Percentiles rank a stretch among this genome's conserved stretches.
These are phyloP conservation scores for Blastobotrys parvus DNA, from an alignment of 805 yeast genomes.

Conservation along the genomic window DNA sequence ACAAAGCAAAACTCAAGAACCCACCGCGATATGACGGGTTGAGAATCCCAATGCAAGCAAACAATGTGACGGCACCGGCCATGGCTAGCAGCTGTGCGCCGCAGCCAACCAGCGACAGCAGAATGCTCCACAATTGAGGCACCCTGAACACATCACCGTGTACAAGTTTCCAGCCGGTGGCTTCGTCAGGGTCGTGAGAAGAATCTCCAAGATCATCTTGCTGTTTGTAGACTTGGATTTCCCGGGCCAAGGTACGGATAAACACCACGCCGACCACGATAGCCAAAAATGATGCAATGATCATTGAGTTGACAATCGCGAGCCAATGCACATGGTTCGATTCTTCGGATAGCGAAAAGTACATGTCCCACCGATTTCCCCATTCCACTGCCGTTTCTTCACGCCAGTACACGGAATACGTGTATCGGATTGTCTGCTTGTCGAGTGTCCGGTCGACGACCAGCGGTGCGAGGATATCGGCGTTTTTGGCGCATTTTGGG, in stretches of 20 bases:
- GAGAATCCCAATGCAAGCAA: slow-evolving; percentile 46
- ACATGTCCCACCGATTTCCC: slow-evolving; percentile 66
- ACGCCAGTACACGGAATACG: slow-evolving; percentile 84
- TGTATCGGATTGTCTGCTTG: slow-evolving; percentile 48
- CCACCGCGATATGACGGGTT: slow-evolving; percentile 65
- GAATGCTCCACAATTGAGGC: slow-evolving; percentile 40
- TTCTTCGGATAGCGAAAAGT: slow-evolving; percentile 44
- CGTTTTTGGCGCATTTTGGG: slow-evolving; percentile 66
- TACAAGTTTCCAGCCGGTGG: slow-evolving; percentile 46
- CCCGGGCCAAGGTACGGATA: slow-evolving; percentile 45
- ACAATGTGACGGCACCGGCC: slow-evolving; percentile 49
- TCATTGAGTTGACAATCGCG: slow-evolving; percentile 62
- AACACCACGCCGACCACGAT: slow-evolving; percentile 59
- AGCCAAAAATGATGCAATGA: slow-evolving; percentile 53
- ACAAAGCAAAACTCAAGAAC: slow-evolving; percentile 49
- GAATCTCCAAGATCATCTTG: slow-evolving; percentile 18
- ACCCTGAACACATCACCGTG: slow-evolving; percentile 44
- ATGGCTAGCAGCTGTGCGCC: slow-evolving; percentile 67
- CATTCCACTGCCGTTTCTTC: slow-evolving; percentile 63
- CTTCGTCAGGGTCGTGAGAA: slow-evolving; percentile 11
- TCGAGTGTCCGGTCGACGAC: slow-evolving; percentile 32
- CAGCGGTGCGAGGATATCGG: slow-evolving; percentile 49
- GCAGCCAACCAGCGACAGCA: slow-evolving; percentile 56
- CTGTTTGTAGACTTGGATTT: slow-evolving; percentile 31
- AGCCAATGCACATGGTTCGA: slow-evolving; percentile 63